A percentile compares a stretch with the other conserved stretches of the same genome.
phyloP scores from a whole-genome alignment of 1,139 yeast species.

The Pneumocystis carinii region DNA sequence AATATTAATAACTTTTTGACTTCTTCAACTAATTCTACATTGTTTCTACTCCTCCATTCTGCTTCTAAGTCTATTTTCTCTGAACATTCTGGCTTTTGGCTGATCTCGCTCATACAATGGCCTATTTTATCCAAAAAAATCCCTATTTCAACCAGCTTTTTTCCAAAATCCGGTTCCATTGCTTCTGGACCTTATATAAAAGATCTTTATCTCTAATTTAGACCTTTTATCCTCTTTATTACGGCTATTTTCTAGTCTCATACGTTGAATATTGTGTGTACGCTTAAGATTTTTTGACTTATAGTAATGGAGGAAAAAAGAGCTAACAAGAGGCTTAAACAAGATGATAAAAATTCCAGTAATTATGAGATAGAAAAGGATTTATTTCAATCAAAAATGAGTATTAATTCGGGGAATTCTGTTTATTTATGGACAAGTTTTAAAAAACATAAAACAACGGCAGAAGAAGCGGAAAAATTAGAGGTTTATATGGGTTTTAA shows the following conservation, averaged over 20 bases:
- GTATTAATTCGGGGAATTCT: not conserved
- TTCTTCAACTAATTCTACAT: not conserved
- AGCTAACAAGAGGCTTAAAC: conserved; percentile 9
- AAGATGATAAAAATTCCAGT: conserved; percentile 19
- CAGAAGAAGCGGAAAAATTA: conserved; percentile 40
- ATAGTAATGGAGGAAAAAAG: conserved; percentile 13
- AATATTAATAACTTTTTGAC: not conserved
- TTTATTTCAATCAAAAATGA: not conserved
- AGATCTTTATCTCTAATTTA: not conserved
- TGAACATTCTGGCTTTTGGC: not conserved
- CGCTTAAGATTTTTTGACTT: not conserved
- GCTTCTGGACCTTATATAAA: not conserved
- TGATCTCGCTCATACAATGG: not conserved
- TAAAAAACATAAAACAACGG: conserved; percentile 58
- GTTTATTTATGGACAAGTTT: conserved; percentile 3
- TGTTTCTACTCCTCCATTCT: not conserved
- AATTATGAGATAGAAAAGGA: conserved; percentile 19
- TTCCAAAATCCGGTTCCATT: not conserved
- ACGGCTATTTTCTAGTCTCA: not conserved
- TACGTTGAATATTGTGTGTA: not conserved
- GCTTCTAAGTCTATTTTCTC: not conserved
- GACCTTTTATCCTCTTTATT: not conserved
- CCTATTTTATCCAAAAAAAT: not conserved
- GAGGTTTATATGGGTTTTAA: conserved; percentile 11
- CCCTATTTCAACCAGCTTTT: not conserved